These are phyloP conservation scores for Fusarium mundagurra DNA, from an alignment of 2,329 filamentous ascomycete species.

Conservation along the genomic window DNA sequence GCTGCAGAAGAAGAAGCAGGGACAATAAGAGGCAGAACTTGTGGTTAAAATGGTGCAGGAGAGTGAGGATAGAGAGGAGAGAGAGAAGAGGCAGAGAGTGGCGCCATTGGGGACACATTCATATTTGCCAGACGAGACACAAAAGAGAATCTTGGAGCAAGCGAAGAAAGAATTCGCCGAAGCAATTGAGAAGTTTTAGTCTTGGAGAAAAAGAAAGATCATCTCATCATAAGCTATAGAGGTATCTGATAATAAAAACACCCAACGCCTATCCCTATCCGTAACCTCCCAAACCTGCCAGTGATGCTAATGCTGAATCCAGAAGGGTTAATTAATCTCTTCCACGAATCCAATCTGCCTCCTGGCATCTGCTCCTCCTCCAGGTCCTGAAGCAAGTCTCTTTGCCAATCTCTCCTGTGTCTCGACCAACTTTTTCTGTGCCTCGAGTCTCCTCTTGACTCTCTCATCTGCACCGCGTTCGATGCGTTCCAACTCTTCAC, in stretches of 20 bases:
- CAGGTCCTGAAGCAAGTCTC: conserved; percentile 55
- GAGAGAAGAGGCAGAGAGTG: neutral
- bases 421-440: conserved; percentile 65
- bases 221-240: neutral
- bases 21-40: neutral
- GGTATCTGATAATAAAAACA: conserved; percentile 10
- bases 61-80: neutral
- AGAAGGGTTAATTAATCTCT: conserved; percentile 55
- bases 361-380: conserved; percentile 45
- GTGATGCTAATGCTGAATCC: neutral
- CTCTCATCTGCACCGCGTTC: conserved; percentile 59
- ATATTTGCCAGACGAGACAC: neutral
- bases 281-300: neutral
- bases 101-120: no score
- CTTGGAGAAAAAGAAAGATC: neutral
- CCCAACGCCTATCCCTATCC: conserved; percentile 15
- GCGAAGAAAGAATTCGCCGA: neutral
- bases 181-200: neutral
- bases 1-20: neutral
- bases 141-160: neutral
- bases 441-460: conserved; percentile 56
- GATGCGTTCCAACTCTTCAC: conserved; percentile 60
- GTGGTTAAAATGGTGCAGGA: neutral
- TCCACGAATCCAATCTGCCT: conserved; percentile 67
- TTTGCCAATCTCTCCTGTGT: conserved; percentile 53